Evolutionary conservation across 768 basidiomycete genomes (phyloP).

Genomic region (Boletus fagicola): DNA sequence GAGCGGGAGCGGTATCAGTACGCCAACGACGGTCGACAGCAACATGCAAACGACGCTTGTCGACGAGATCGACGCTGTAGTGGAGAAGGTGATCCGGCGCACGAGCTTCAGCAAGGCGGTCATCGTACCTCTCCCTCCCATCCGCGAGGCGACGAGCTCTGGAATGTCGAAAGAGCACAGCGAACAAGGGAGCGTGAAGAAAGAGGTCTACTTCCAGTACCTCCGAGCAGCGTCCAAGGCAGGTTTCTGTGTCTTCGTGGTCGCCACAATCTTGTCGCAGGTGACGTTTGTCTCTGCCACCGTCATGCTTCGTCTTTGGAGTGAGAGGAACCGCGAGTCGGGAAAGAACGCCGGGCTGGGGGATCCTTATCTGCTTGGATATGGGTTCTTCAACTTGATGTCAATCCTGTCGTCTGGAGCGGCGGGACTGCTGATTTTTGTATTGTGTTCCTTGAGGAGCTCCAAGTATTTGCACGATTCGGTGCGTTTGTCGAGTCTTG

Average conservation of each 20-base stretch:
- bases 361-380: conserved; percentile 55
- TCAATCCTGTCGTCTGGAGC: conserved; percentile 53
- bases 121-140: conserved; percentile 41
- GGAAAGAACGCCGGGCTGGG: conserved; percentile 59
- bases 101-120: conserved; percentile 57
- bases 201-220: conserved; percentile 72
- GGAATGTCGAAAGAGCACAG: conserved; percentile 67
- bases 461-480: conserved; percentile 74
- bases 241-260: conserved; percentile 67
- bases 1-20: conserved; percentile 24
- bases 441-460: conserved; percentile 72
- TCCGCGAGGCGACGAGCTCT: conserved; percentile 39
- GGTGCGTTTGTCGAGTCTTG: conserved; percentile 38
- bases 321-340: conserved; percentile 65
- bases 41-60: conserved; percentile 25
- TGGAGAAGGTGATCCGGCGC: conserved; percentile 58
- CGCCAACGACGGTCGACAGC: conserved; percentile 20
- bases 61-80: conserved; percentile 34
- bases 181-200: conserved; percentile 81
- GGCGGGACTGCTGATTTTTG: conserved; percentile 67
- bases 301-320: conserved; percentile 75
- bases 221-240: conserved; percentile 72
- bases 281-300: conserved; percentile 57
- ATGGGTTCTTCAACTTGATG: conserved; percentile 65
- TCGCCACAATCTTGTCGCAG: conserved; percentile 56